A percentile compares a stretch with the other conserved stretches of the same genome.
Evolutionary conservation across 441 rosid genomes (phyloP).

Genomic region (Arabidopsis hybrid): DNA sequence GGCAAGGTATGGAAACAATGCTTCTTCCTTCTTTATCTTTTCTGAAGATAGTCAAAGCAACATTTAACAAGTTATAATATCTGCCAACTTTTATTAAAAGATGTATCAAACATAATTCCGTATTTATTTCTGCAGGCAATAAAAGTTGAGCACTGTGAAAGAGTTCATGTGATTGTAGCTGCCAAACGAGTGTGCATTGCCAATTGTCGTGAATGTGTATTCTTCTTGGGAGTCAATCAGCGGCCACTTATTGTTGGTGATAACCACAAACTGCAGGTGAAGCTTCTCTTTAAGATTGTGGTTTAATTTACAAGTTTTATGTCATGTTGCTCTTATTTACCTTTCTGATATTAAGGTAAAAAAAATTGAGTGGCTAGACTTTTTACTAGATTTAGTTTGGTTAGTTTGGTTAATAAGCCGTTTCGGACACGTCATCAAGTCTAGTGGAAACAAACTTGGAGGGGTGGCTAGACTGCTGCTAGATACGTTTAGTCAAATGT

Average conservation of each 20-base stretch:
- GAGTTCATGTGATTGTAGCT: conserved; percentile 93
- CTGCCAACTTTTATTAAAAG: conserved; percentile 21
- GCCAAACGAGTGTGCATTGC: conserved; percentile 94
- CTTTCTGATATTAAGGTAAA: not conserved
- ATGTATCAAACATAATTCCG: conserved; percentile 5
- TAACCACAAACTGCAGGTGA: conserved; percentile 96
- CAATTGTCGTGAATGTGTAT: conserved; percentile 96
- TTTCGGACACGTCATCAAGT: conserved; percentile 12
- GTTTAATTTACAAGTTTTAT: conserved; percentile 11
- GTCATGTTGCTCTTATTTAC: not conserved
- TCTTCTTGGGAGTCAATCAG: conserved; percentile 98
- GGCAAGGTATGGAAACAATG: conserved; percentile 78
- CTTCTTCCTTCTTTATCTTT: not conserved
- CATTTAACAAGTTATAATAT: not conserved
- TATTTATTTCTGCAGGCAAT: conserved; percentile 64
- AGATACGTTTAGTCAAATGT: conserved; percentile 13
- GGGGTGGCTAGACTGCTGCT: not conserved
- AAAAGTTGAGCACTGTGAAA: conserved; percentile 96
- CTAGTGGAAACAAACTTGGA: conserved; percentile 17
- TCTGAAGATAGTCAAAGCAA: not conserved
- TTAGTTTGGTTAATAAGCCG: conserved; percentile 21
- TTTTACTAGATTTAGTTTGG: not conserved
- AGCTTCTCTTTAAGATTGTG: conserved; percentile 25
- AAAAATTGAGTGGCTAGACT: not conserved
- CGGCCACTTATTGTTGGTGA: conserved; percentile 96